phyloP scores from a whole-genome alignment of 768 basidiomycete genomes.

The Coprinopsis strossmayeri region DNA sequence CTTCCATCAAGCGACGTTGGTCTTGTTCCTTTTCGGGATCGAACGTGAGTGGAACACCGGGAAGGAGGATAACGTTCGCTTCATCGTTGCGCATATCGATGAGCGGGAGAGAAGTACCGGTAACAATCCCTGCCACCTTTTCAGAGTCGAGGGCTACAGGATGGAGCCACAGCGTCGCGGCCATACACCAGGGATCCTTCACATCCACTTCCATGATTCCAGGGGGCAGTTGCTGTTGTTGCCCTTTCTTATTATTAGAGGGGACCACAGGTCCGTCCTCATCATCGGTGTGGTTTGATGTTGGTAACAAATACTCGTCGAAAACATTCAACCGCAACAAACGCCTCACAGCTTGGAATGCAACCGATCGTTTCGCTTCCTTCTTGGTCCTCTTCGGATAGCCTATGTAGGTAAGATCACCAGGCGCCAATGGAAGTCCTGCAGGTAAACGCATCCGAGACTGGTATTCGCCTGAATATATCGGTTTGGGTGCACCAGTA shows the following conservation, averaged over 20 bases:
- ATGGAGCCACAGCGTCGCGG: slow-evolving; percentile 57
- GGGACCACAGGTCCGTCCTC: slow-evolving; percentile 46
- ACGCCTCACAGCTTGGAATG: slow-evolving; percentile 69
- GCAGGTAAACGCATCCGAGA: slow-evolving; percentile 59
- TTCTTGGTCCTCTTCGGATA: slow-evolving; percentile 61
- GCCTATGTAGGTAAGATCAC: slow-evolving; percentile 51
- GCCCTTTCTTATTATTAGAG: slow-evolving; percentile 26
- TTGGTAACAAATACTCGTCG: slow-evolving; percentile 76
- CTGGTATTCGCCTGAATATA: slow-evolving; percentile 55
- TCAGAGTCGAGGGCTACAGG: slow-evolving; percentile 44
- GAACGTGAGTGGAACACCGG: slow-evolving; percentile 31
- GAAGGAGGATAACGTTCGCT: slow-evolving; percentile 26
- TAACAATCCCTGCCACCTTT: slow-evolving; percentile 55
- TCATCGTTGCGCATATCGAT: slow-evolving; percentile 33
- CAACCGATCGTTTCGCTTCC: slow-evolving; percentile 78
- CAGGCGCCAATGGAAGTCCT: slow-evolving; percentile 50
- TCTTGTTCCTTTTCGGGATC: slow-evolving; percentile 38
- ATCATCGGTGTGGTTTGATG: slow-evolving; percentile 42
- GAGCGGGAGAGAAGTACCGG: slow-evolving; percentile 50
- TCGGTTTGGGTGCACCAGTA: slow-evolving; percentile 53
- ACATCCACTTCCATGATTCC: slow-evolving; percentile 54
- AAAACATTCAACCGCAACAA: slow-evolving; percentile 70
- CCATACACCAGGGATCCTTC: slow-evolving; percentile 60
- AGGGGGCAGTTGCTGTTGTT: slow-evolving; percentile 33
- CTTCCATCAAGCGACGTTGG: slow-evolving; percentile 48